These are phyloP conservation scores for Phytophthora foliorum DNA, from an alignment of 352 stramenopile genomes.

Conservation along the genomic window DNA sequence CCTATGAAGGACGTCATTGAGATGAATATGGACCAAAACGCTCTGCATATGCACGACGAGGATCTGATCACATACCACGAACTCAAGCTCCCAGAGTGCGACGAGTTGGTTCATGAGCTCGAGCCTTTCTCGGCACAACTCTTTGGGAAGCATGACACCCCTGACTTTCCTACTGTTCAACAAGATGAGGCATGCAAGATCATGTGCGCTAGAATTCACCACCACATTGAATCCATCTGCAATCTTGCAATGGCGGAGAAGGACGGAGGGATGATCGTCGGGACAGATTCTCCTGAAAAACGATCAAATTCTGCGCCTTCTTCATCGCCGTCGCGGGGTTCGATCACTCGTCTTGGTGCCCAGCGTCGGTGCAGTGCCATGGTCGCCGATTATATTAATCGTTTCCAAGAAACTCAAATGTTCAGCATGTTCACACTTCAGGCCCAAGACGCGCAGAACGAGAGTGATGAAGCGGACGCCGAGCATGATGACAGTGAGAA, in stretches of 20 bases:
- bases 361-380: conserved; percentile 56
- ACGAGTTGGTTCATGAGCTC: conserved; percentile 79
- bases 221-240: conserved; percentile 73
- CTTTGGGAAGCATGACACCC: conserved; percentile 61
- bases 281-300: conserved; percentile 26
- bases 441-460: conserved; percentile 43
- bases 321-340: conserved; percentile 16
- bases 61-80: conserved; percentile 80
- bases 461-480: conserved; percentile 37
- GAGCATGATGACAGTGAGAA: conserved; percentile 44
- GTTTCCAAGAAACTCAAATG: conserved; percentile 87
- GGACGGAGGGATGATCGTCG: conserved; percentile 22
- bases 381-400: conserved; percentile 65
- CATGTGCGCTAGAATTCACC: conserved; percentile 70
- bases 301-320: conserved; percentile 6
- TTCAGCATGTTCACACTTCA: conserved; percentile 78
- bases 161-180: conserved; percentile 75
- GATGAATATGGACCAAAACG: conserved; percentile 87
- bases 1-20: conserved; percentile 82
- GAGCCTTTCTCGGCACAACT: conserved; percentile 57
- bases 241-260: conserved; percentile 52
- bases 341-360: conserved; percentile 28
- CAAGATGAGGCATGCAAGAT: conserved; percentile 78
- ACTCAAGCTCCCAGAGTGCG: conserved; percentile 77
- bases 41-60: conserved; percentile 81